phyloP scores from a whole-genome alignment of 1,284 basidiomycete genomes.

The Sanguinoderma infundibulare region DNA sequence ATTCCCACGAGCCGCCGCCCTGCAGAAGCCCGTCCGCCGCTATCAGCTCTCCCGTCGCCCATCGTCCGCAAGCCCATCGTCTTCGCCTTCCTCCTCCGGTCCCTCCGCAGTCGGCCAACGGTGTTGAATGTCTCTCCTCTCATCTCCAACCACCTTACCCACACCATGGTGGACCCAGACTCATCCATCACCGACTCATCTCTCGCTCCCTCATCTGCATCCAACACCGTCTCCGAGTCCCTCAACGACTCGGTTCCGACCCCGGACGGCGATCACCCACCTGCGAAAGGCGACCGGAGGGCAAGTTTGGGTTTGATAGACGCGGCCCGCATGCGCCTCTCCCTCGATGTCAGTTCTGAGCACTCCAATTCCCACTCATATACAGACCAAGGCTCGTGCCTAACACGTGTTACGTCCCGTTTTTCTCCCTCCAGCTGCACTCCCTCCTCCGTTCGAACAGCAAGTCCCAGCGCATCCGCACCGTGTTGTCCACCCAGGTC shows the following conservation, averaged over 20 bases:
- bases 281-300: conserved; percentile 27
- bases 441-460: conserved; percentile 38
- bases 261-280: conserved; percentile 24
- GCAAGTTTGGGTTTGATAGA: conserved; percentile 38
- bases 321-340: conserved; percentile 38
- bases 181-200: conserved; percentile 32
- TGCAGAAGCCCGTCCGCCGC: conserved; percentile 8
- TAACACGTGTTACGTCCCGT: conserved; percentile 41
- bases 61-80: conserved; percentile 11
- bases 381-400: conserved; percentile 35
- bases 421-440: conserved; percentile 36
- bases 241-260: conserved; percentile 28
- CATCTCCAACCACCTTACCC: conserved; percentile 16
- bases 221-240: conserved; percentile 23
- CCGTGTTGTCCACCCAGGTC: conserved; percentile 32
- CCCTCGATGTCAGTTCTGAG: conserved; percentile 37
- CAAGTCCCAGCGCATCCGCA: conserved; percentile 29
- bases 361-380: conserved; percentile 28
- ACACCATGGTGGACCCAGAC: conserved; percentile 27
- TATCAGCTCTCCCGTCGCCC: neutral
- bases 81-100: conserved; percentile 19
- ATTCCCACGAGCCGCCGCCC: conserved; percentile 5
- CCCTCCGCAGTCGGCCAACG: conserved; percentile 13
- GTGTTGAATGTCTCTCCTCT: conserved; percentile 26
- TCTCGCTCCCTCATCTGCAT: conserved; percentile 31